Evolutionary conservation across 345 rosid species (phyloP).

Genomic region (Euclidium syriacum): DNA sequence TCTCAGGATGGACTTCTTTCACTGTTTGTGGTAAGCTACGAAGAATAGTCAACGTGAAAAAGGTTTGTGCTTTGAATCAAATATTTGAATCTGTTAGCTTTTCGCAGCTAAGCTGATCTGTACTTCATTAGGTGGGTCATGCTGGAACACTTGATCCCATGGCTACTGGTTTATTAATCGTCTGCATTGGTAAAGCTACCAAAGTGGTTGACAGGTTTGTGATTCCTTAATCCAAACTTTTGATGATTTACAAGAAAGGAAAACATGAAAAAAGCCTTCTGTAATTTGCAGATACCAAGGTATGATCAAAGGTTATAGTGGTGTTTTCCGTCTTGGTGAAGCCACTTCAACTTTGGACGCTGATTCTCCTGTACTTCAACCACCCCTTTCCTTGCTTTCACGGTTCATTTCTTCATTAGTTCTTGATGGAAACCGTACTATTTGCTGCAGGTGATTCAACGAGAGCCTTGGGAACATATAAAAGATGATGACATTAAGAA

Average conservation of each 20-base stretch:
- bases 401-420: slow-evolving; percentile 2
- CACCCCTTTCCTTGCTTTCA: slow-evolving; percentile 2
- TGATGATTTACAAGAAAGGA: background rate
- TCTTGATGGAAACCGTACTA: background rate
- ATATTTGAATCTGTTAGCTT: background rate
- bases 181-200: slow-evolving; percentile 89
- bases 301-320: slow-evolving; percentile 86
- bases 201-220: slow-evolving; percentile 79
- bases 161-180: slow-evolving; percentile 94
- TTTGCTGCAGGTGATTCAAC: slow-evolving; percentile 73
- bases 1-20: slow-evolving; percentile 91
- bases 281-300: slow-evolving; percentile 72
- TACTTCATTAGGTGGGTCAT: slow-evolving; percentile 72
- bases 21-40: slow-evolving; percentile 98
- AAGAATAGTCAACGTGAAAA: slow-evolving; percentile 77
- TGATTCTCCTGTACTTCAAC: slow-evolving; percentile 75
- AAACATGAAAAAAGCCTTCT: background rate
- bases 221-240: background rate
- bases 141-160: slow-evolving; percentile 99
- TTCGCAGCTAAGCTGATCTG: slow-evolving; percentile 1
- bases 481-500: slow-evolving; percentile 76
- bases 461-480: slow-evolving; percentile 97
- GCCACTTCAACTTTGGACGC: slow-evolving; percentile 97
- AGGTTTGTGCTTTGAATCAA: slow-evolving; percentile 43
- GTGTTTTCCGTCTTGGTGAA: slow-evolving; percentile 94